Base-by-base conservation (phyloP, 2,329 filamentous ascomycete species). In the Diplocarpon rosae region DNA sequence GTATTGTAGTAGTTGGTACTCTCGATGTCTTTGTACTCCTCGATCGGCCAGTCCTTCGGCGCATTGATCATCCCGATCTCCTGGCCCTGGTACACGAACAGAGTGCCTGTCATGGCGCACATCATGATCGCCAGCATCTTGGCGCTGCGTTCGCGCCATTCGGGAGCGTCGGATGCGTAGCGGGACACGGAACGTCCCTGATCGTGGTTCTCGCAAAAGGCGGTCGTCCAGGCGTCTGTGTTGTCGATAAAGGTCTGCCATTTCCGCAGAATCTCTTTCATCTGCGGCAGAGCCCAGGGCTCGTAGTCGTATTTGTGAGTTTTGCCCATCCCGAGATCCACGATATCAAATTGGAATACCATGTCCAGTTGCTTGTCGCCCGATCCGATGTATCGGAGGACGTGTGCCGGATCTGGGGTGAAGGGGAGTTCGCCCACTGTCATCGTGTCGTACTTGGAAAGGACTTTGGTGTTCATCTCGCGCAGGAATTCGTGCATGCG, bases 351-450 rank as follows among this genome's bases (percentile, higher is more conserved):
- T 52, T 78, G 76, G 61, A 85, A 84, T 1, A 83, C 76, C 80
- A 84, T 85, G 57, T 77, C 73, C 39, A 85, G 63, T 59, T 83
- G 73, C 47, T 71, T 70, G 44, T 75, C 72, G 24, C 69, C 62
- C 0, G 74, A 70, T 2, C 71, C 70, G 12, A 83, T 75, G 50
- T 80, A 83, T 14, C 68, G 58, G 7, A 83, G 61, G 1, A 83
- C 76, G 31, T 74, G 66, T 3, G 63, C 60, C 24, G 72, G 68
- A 44, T 80, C 71, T 0, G 74, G 77, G 0, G 79, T 81, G 53
- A 73, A 64, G 0, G 80, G 78, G 20, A 83, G 72, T 62, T 86
- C 82, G 39, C 82, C 82, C 0, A 85, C 80, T 0, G 79, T 84
- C 61, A 85, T 75, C n/a, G 76, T 73, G 45, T 76, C 72, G 59